Evolutionary conservation across 768 basidiomycete species (phyloP), one percentile per base, ranked within the genome.

Genomic region (Suillus tomentosus): DNA sequence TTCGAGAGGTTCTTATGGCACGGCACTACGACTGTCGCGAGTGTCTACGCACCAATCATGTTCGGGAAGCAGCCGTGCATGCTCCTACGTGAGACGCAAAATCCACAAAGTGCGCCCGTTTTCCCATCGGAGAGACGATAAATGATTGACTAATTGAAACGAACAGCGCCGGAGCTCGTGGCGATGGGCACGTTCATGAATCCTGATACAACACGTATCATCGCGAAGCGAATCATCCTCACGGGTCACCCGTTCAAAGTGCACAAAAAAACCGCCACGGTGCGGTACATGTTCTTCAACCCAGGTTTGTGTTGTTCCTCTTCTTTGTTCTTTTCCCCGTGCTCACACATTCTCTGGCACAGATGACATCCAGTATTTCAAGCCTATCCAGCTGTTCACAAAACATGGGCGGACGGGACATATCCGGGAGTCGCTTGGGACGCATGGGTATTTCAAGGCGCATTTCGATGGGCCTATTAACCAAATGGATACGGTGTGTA

Each of bases 251-350:
- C 96, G 1, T 92, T 95, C 86, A 96, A 95, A 72, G 89, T 98
- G 2, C 96, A 99, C 83, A 94, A 95, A 74, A 95, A 94, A 81
- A 94, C 94, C 6, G 96, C 96, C 3, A 99, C 96, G 7, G 89
- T 99, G 69, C 89, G 96, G 62, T 99, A 98, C 81, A 93, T 99
- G 94, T 99, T 99, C 81, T 99, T 99, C 84, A 90, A 96, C 76
- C 70, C 88, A 47, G 90, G 91, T 91, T 68, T 37, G 82, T 43
- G 3, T 7, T 53, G 45, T 54, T 14, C 48, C n/a, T 60, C 13
- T 34, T 27, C n/a, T 51, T n/a, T 31, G 40, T 43, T 15, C 24
- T 5, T 63, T 63, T 39, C 27, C 56, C 47, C 37, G 56, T 59
- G 34, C 62, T 64, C 54, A 59, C 40, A 39, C 36, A 66, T 50